These are phyloP conservation scores for Grosmannia penicillata DNA, from an alignment of 2,329 filamentous ascomycete genomes.

Conservation along the genomic window DNA sequence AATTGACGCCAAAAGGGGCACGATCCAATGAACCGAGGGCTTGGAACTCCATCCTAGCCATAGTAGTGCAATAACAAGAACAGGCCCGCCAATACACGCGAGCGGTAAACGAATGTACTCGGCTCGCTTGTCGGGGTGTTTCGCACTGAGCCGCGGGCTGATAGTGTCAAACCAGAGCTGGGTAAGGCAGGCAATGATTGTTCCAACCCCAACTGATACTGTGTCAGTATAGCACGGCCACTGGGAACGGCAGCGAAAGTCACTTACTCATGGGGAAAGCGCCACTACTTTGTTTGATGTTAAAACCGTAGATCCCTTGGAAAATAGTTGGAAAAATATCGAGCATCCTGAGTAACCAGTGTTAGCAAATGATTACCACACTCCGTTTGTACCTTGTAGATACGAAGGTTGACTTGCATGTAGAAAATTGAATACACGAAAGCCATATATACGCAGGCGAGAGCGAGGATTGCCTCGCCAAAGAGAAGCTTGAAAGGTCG, in stretches of 20 bases:
- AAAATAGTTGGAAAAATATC: background rate
- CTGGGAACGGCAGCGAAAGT: too few relatives aligned
- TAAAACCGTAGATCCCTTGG: background rate
- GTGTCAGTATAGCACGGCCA: too few relatives aligned
- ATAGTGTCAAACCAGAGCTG: background rate
- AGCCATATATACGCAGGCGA: background rate
- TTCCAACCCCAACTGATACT: background rate
- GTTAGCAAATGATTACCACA: background rate
- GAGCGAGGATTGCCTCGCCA: background rate
- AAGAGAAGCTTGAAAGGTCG: background rate
- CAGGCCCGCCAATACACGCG: background rate
- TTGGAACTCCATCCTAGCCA: background rate
- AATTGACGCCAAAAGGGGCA: background rate
- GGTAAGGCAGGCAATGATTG: background rate
- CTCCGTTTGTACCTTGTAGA: background rate
- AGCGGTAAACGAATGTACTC: background rate
- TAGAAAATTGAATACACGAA: constrained; percentile 1
- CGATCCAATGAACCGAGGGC: background rate
- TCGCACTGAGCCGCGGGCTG: background rate
- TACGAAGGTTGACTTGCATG: background rate
- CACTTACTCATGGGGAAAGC: background rate
- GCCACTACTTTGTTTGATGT: background rate
- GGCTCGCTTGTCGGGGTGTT: background rate
- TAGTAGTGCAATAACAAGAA: background rate
- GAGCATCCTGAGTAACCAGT: background rate